Conservation (phyloP, 306 rosid genomes). For the Echinosophora koreensis region DNA sequence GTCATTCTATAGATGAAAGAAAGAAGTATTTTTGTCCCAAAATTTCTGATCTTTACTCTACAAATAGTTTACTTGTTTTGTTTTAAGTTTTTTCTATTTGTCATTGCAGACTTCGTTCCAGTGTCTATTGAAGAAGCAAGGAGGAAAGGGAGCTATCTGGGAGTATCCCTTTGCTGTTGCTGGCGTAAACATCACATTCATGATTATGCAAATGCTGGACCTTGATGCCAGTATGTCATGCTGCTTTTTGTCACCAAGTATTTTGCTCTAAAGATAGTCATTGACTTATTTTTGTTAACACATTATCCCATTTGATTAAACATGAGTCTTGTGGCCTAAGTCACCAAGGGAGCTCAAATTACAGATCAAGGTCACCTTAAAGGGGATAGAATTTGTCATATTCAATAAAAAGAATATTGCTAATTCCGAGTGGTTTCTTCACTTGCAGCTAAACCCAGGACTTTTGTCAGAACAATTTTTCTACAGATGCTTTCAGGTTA, state of each 20-base stretch:
- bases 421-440: constrained; percentile 42
- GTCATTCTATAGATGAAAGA: constrained; percentile 10
- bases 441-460: constrained; percentile 85
- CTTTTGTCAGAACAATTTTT: constrained; percentile 76
- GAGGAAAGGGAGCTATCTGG: constrained; percentile 77
- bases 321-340: constrained; percentile 10
- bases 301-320: constrained; percentile 20
- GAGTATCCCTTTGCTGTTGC: constrained; percentile 93
- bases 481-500: constrained; percentile 85
- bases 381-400: constrained; percentile 14
- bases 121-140: constrained; percentile 72
- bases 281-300: constrained; percentile 14
- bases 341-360: constrained; percentile 4
- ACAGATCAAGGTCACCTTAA: constrained; percentile 7
- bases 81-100: constrained; percentile 8
- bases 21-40: not conserved
- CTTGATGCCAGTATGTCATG: constrained; percentile 72
- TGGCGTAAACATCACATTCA: constrained; percentile 88
- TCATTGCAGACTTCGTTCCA: constrained; percentile 72
- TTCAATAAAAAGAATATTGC: constrained; percentile 22
- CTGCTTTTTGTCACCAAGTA: constrained; percentile 9
- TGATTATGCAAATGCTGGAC: constrained; percentile 93
- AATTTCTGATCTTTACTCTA: not conserved
- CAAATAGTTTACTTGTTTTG: not conserved
- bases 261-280: constrained; percentile 18